phyloP scores from a whole-genome alignment of 495 filamentous ascomycete species.

The Amniculicola lignicola region DNA sequence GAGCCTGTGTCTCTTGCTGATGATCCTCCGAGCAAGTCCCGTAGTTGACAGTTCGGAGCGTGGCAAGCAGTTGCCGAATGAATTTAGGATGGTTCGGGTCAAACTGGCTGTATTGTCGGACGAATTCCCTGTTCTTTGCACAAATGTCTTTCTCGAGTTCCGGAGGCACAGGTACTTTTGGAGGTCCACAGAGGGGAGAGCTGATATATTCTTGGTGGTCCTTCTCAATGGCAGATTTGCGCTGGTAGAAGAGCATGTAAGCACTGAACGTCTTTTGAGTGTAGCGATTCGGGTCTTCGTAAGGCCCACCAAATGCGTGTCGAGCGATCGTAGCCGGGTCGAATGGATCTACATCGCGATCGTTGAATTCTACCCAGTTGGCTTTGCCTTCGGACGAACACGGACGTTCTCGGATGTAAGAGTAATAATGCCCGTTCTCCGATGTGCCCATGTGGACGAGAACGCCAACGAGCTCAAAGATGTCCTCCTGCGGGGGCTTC shows the following conservation, averaged over 20 bases:
- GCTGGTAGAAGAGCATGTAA: constrained; percentile 97
- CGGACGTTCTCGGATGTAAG: constrained; percentile 81
- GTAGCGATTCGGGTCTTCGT: constrained; percentile 46
- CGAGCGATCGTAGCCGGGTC: constrained; percentile 68
- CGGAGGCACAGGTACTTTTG: constrained; percentile 56
- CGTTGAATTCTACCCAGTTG: constrained; percentile 90
- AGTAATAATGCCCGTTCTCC: constrained; percentile 96
- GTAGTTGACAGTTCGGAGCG: constrained; percentile 46
- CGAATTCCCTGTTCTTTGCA: constrained; percentile 66
- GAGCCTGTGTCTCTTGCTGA: constrained; percentile 55
- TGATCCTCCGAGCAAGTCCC: constrained; percentile 51
- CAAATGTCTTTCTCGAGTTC: constrained; percentile 60
- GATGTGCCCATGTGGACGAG: constrained; percentile 91
- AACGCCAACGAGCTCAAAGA: constrained; percentile 89
- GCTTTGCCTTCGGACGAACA: constrained; percentile 45
- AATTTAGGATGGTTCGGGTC: constrained; percentile 70
- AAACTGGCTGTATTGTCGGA: constrained; percentile 77
- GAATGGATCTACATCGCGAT: constrained; percentile 73
- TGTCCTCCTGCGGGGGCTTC: constrained; percentile 55
- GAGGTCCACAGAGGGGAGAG: constrained; percentile 44
- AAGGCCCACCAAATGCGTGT: constrained; percentile 76
- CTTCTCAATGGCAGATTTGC: constrained; percentile 61
- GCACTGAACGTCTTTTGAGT: constrained; percentile 52
- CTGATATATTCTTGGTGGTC: constrained; percentile 39
- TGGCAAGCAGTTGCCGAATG: constrained; percentile 56